Percentiles rank a stretch among this genome's conserved stretches.
phyloP scores from a whole-genome alignment of 768 basidiomycete genomes.

The Lanmaoa rubissima region DNA sequence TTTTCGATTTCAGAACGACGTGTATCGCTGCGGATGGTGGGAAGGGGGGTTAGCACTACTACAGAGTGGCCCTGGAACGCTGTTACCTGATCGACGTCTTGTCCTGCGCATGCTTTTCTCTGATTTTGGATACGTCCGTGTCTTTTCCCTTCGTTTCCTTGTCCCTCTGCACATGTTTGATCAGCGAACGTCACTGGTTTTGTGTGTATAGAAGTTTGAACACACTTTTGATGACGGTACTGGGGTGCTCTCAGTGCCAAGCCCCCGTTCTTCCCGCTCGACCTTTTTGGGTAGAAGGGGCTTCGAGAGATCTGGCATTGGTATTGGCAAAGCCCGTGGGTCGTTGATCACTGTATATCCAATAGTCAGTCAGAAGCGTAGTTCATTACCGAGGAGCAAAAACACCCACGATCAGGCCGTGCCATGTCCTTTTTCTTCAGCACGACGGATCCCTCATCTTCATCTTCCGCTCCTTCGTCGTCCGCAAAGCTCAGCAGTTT shows the following conservation, averaged over 20 bases:
- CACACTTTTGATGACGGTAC: constrained; percentile 19
- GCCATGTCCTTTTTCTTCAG: constrained; percentile 81
- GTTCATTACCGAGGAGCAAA: not conserved
- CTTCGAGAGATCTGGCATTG: constrained; percentile 8
- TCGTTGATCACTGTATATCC: constrained; percentile 25
- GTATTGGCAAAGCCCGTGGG: constrained; percentile 2
- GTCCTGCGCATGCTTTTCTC: constrained; percentile 73
- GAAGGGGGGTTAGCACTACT: not conserved
- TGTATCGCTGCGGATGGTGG: constrained; percentile 42
- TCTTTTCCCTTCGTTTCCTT: constrained; percentile 25
- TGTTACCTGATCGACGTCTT: constrained; percentile 58
- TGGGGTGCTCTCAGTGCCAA: not conserved
- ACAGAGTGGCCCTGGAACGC: not conserved
- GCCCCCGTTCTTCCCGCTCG: not conserved
- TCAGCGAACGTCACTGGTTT: not conserved
- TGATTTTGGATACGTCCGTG: constrained; percentile 64
- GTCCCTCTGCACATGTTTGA: not conserved
- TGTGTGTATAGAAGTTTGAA: not conserved
- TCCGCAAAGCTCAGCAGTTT: constrained; percentile 87
- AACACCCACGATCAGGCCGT: constrained; percentile 74
- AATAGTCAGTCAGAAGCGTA: not conserved
- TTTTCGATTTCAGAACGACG: constrained; percentile 78
- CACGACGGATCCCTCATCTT: constrained; percentile 49
- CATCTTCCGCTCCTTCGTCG: constrained; percentile 59
- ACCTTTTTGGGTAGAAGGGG: not conserved